phyloP scores from a whole-genome alignment of 225 moss, liverwort and hornwort genomes.

The Physcomitrium patens region DNA sequence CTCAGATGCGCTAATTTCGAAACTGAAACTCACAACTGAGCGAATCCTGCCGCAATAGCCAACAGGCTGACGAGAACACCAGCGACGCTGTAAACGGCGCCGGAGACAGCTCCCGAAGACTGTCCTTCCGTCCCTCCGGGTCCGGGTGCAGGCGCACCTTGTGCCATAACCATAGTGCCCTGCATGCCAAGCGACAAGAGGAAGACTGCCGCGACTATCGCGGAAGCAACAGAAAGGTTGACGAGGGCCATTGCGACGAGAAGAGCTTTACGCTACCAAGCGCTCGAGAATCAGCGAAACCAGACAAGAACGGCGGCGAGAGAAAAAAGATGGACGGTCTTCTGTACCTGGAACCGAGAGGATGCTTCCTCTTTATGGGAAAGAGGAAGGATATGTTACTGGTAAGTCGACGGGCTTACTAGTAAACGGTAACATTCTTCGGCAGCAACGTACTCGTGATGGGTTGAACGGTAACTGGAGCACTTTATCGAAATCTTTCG shows the following conservation, averaged over 20 bases:
- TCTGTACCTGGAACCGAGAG: too few relatives aligned
- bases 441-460: too few relatives aligned
- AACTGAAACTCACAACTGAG: constrained; percentile 13
- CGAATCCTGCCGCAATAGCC: constrained; percentile 17
- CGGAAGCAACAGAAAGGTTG: background rate
- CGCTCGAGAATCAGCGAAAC: too few relatives aligned
- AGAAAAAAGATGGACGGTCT: too few relatives aligned
- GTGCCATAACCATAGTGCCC: constrained; percentile 18
- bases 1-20: background rate
- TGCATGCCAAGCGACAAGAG: constrained; percentile 23
- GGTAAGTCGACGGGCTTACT: background rate
- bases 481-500: too few relatives aligned
- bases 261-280: too few relatives aligned
- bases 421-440: constrained; percentile 15
- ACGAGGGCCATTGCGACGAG: constrained; percentile 24
- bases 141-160: too few relatives aligned
- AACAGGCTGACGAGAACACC: constrained; percentile 16
- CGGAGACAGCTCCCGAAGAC: background rate
- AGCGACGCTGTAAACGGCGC: background rate
- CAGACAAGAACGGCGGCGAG: too few relatives aligned
- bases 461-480: too few relatives aligned
- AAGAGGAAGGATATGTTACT: background rate
- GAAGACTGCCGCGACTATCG: constrained; percentile 6
- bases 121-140: background rate
- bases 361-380: background rate